These are phyloP conservation scores for Trichoderma sp. DNA, from an alignment of 2,329 filamentous ascomycete species.

Conservation along the genomic window DNA sequence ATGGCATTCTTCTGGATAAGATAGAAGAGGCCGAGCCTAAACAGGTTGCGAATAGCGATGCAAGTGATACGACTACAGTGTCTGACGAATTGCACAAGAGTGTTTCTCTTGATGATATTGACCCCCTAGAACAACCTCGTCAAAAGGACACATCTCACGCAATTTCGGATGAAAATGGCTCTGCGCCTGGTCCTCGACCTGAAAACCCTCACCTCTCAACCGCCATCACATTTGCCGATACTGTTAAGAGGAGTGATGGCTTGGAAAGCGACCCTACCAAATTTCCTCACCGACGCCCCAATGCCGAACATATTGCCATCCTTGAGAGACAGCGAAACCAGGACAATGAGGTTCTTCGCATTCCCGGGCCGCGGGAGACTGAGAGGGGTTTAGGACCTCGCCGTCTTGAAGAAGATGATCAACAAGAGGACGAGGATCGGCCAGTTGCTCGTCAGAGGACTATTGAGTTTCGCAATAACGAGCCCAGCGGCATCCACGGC, in stretches of 20 bases:
- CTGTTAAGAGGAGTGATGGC: constrained; percentile 60
- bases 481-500: constrained; percentile 30
- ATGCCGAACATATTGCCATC: constrained; percentile 85
- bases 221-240: constrained; percentile 66
- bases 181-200: background rate
- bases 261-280: constrained; percentile 48
- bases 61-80: constrained; percentile 39
- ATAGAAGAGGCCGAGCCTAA: constrained; percentile 34
- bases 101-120: background rate
- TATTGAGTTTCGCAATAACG: constrained; percentile 29
- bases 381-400: constrained; percentile 75
- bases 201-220: constrained; percentile 22
- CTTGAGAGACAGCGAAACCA: constrained; percentile 78
- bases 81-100: constrained; percentile 31
- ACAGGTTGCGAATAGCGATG: constrained; percentile 31
- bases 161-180: background rate
- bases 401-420: constrained; percentile 44
- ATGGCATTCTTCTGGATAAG: constrained; percentile 52
- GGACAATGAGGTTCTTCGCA: constrained; percentile 73
- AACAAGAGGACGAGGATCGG: constrained; percentile 37
- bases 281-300: constrained; percentile 50
- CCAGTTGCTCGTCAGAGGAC: constrained; percentile 28
- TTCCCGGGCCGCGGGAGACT: constrained; percentile 87
- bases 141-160: background rate
- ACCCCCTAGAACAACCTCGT: constrained; percentile 8